A percentile compares a stretch with the other conserved stretches of the same genome.
phyloP scores from a whole-genome alignment of 2,329 filamentous ascomycete genomes.

The Mycosphaerelloides madeirae region DNA sequence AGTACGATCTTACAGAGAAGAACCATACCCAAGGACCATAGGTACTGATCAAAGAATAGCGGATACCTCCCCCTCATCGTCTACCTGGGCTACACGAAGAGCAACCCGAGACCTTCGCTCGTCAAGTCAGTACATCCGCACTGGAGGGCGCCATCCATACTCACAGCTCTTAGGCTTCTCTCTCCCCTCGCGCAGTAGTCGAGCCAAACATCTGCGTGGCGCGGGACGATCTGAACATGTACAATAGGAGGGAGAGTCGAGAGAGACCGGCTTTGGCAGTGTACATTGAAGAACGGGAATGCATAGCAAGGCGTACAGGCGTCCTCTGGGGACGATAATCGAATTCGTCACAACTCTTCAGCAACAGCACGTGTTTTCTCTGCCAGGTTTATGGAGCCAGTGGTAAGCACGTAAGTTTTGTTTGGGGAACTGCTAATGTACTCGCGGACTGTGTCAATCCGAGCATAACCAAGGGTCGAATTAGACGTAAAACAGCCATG shows the following conservation, averaged over 20 bases:
- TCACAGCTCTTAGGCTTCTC: slow-evolving; percentile 23
- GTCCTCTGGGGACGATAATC: no score
- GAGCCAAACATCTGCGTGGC: neutral
- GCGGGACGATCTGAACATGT: slow-evolving; percentile 7
- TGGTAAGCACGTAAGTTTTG: no score
- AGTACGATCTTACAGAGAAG: slow-evolving; percentile 54
- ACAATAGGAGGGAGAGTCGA: slow-evolving; percentile 13
- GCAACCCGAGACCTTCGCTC: slow-evolving; percentile 79
- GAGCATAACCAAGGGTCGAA: no score
- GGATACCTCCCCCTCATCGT: slow-evolving; percentile 95
- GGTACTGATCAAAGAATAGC: slow-evolving; percentile 45
- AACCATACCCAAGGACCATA: neutral
- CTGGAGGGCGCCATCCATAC: neutral
- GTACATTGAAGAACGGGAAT: slow-evolving; percentile 4
- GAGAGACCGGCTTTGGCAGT: neutral
- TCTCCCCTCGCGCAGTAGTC: slow-evolving; percentile 31
- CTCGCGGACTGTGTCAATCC: no score
- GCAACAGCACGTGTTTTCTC: no score
- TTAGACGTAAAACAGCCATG: no score
- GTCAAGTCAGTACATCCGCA: slow-evolving; percentile 53
- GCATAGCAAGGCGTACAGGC: slow-evolving; percentile 14
- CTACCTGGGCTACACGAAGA: slow-evolving; percentile 94
- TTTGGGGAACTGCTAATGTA: no score
- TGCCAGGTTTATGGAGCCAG: no score
- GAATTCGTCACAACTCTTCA: no score